Evolutionary conservation across 2,329 filamentous ascomycete species (phyloP).

Genomic region (Fusarium humuli): DNA sequence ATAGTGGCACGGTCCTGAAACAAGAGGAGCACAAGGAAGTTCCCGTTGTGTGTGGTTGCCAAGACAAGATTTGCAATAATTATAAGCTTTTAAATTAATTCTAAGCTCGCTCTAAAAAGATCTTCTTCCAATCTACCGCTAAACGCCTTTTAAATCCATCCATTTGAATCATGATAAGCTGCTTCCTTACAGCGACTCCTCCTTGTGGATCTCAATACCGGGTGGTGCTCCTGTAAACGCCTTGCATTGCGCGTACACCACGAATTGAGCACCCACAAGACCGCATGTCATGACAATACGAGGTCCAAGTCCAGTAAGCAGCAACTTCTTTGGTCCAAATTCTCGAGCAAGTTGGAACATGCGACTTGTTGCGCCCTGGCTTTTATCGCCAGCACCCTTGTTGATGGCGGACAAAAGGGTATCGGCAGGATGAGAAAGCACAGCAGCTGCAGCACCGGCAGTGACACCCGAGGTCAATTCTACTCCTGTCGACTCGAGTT

Average conservation of each 20-base stretch:
- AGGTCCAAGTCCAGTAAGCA: constrained; percentile 62
- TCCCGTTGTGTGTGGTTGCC: neutral
- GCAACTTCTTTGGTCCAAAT: constrained; percentile 62
- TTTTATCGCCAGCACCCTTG: constrained; percentile 63
- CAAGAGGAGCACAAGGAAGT: neutral
- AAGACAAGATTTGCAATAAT: neutral
- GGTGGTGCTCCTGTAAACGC: constrained; percentile 63
- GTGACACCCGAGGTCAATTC: constrained; percentile 89
- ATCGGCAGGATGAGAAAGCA: constrained; percentile 91
- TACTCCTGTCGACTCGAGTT: constrained; percentile 80
- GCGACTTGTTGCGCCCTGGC: constrained; percentile 60
- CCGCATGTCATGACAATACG: constrained; percentile 66
- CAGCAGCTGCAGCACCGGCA: constrained; percentile 87
- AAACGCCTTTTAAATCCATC: constrained; percentile 23
- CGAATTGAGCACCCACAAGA: constrained; percentile 65
- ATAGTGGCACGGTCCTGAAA: constrained; percentile 28
- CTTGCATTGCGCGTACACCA: constrained; percentile 68
- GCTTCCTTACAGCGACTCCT: constrained; percentile 46
- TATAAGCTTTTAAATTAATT: constrained; percentile 3
- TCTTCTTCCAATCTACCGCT: constrained; percentile 9
- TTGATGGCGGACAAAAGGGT: constrained; percentile 67
- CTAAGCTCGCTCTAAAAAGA: constrained; percentile 23
- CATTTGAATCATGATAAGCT: constrained; percentile 1
- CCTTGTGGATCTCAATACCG: constrained; percentile 66
- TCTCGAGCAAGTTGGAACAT: constrained; percentile 65